Base-by-base conservation (phyloP, 2,329 filamentous ascomycete genomes). In the Chaetomiaceae sp. region DNA sequence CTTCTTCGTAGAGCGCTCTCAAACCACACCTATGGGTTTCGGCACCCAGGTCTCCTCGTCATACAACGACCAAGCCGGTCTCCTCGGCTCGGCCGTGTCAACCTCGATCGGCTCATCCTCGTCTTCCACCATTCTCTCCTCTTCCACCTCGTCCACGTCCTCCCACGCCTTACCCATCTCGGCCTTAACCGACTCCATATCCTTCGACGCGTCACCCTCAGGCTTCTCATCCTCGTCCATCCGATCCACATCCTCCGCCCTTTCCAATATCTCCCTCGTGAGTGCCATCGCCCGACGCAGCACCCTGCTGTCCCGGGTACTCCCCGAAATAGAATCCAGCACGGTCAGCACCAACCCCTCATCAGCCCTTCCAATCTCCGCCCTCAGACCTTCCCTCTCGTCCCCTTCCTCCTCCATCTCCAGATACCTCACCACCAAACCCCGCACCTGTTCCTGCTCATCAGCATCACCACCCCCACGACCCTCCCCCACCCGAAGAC, bases 21-120 rank as follows among this genome's bases (percentile, higher is more conserved):
- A 82, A 8, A 76, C 70, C 46, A 77, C 68, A 5, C 80, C 80
- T 58, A 83, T 82, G 0, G 80, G 79, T 58, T 76, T 79, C 9
- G 79, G 72, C 51, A 72, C 74, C 80, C 80, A 83, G 8, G 25
- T 37, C 2, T 68, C 62, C 7, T 76, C 77, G 43, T 75, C 65
- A 56, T 75, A 77, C 50, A 68, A 66, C 19, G 68, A 67, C 79
- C 80, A 83, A 20, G 70, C 68, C 38, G 62, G 61, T 12, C 59
- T 57, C n/a, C 60, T 51, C n/a, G n/a, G n/a, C 38, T 51, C 35
- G 6, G 53, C 56, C 21, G 48, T 53, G 7, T 46, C 44, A 19
- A 35, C 50, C 20, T 55, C 54, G 21, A 46, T 35, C n/a, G 14
- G 21, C 23, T 44, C 48, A 30, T 21, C 54, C 44, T 50, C 43